Evolutionary conservation across 345 rosid species (phyloP), one percentile per base, ranked within the genome.

Genomic region (Durio zibethinus): DNA sequence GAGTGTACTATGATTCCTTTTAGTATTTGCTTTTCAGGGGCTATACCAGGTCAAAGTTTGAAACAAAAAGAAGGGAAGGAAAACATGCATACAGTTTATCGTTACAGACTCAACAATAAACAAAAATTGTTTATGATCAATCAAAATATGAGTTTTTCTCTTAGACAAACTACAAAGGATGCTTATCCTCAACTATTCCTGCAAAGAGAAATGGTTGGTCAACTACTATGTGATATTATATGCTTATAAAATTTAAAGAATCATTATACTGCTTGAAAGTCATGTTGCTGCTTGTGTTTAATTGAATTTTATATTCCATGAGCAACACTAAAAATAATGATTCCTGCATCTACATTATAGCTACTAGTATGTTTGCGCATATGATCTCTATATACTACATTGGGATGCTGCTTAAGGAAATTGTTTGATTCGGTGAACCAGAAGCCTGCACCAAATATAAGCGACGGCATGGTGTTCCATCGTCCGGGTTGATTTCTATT

Each of bases 381-480:
- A 66, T 79, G 10, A 70, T 73, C 72, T 72, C 80, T 79, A 73
- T 80, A 72, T 72, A 36, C 48, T 68, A 73, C 69, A 56, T 23
- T 78, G 84, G 80, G 71, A 54, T 60, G 61, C 33, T 80, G 47
- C 79, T 79, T 77, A 81, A 79, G 29, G 86, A 76, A 33, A 71
- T 67, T 65, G 76, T 82, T 83, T 87, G 84, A 78, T 71, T 85
- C 5, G 93, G 96, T 63, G 94, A 85, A 80, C 97, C 90, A 29
- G 91, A 92, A 80, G 99, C 96, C 87, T 89, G 88, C 77, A 95
- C 98, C 88, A 95, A 86, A 83, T 95, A 93, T 89, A 95, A 83
- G 62, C 98, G 93, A 74, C 93, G 84, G 74, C 99, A 95, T 10
- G 99, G 99, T 75, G 86, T 90, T 81, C 98, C 99, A 82, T 94